Base-by-base conservation (phyloP, 495 filamentous ascomycete species). In the Pyrenula aspistea region DNA sequence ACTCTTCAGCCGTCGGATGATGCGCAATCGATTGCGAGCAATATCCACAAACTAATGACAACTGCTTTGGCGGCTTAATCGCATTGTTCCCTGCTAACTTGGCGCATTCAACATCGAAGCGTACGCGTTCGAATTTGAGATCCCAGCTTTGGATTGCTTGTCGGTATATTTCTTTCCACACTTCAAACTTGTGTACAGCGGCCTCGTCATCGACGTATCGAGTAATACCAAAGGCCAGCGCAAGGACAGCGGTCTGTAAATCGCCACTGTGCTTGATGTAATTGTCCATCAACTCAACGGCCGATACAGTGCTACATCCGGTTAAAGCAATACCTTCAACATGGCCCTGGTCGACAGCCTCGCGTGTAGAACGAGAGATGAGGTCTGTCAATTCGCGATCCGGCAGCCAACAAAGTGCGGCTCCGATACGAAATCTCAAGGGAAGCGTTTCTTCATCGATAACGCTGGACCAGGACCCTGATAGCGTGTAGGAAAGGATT, bases 311-410 rank as follows among this genome's bases (percentile, higher is more conserved):
- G n/a, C 73, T 68, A 56, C 97, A 83, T 19, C 93, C 93, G 0
- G 93, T 93, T 2, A 98, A 78, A 10, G 95, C 77, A 51, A 96
- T 80, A 15, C 91, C 93, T 68, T 95, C 89, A 54, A 95, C 83
- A 63, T 96, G 85, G 49, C 94, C 94, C 24, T 83, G 77, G 10
- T 73, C 73, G 55, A 89, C 83, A 23, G 82, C 84, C 23, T 80
- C 77, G 10, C 73, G 62, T 0, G 84, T 83, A 48, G 83, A 77
- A 12, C 76, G 65, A 10, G 80, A 69, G 25, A 97, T 69, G 78
- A 91, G 96, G 10, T 68, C 65, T 1, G 82, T 85, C 3, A 98
- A 79, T 51, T 87, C 80, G 1, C 82, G 79, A 62, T 98, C 93
- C 11, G 81, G 72, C 31, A 97, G 80, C 74, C 91, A 88, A 59